Evolutionary conservation across 345 rosid genomes (phyloP), one percentile per base, ranked within the genome.

Genomic region (Arabidopsis suecica): DNA sequence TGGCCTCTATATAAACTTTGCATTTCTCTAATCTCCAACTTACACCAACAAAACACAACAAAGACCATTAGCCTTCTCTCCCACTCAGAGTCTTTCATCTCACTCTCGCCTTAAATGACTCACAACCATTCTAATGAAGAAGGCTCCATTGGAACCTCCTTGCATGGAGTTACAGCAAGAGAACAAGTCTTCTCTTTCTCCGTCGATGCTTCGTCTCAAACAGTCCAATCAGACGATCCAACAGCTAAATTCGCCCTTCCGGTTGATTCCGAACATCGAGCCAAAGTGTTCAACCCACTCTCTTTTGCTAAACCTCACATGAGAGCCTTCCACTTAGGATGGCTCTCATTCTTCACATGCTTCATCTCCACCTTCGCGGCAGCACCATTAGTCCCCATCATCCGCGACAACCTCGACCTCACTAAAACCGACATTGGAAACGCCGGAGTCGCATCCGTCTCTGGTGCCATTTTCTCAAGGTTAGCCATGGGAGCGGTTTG

Each of bases 291-390:
- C 78, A 89, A 88, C 62, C 61, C 82, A 32, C 82, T 86, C 65
- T 88, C 98, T 9, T 70, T 88, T 1, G 90, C 90, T 6, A 84
- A 84, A 32, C 96, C 98, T 42, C 95, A 90, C 81, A 90, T 90
- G 98, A 79, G 89, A 76, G 87, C 95, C 6, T 90, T 93, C 72
- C 98, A 88, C 73, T 82, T 93, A 23, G 88, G 91, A 22, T 88
- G 96, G 98, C 68, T 90, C 74, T 93, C 98, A 50, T 93, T 93
- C 83, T 90, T 84, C 86, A 85, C 89, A 50, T 88, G 90, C 78
- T 90, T 90, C 68, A 83, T 93, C 66, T 93, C 98, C 55, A 93
- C 96, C 4, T 90, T 93, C 3, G 96, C 98, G 0, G 98, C 98
- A 0, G 93, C 95, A 7, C 98, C 98, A 0, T 88, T 90, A 4